These are phyloP conservation scores for Lactarius tabidus DNA, from an alignment of 768 basidiomycete species.

Conservation along the genomic window DNA sequence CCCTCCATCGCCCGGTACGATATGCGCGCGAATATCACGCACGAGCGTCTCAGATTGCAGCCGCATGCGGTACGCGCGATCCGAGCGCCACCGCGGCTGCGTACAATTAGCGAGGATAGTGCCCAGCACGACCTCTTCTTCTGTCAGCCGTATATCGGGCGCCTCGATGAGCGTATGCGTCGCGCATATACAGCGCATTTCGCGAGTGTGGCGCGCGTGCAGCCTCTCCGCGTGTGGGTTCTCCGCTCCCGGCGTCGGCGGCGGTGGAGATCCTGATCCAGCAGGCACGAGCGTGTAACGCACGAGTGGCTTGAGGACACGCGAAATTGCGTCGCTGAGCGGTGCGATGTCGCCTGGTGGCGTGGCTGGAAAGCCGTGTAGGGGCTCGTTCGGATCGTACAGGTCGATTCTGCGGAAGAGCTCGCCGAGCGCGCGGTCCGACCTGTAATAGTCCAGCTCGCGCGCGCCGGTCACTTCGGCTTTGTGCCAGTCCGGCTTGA, in stretches of 20 bases:
- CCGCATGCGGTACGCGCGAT: conserved; percentile 59
- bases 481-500: conserved; percentile 78
- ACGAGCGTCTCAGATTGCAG: conserved; percentile 55
- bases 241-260: background rate
- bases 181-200: conserved; percentile 63
- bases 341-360: background rate
- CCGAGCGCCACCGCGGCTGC: conserved; percentile 55
- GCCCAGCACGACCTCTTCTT: conserved; percentile 75
- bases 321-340: conserved; percentile 16
- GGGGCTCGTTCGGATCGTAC: conserved; percentile 35
- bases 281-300: background rate
- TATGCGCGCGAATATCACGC: conserved; percentile 42
- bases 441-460: conserved; percentile 65
- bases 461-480: conserved; percentile 39
- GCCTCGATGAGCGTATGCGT: conserved; percentile 61
- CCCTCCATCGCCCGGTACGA: conserved; percentile 18
- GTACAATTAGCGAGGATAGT: conserved; percentile 69
- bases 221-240: conserved; percentile 26
- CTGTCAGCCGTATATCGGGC: conserved; percentile 51
- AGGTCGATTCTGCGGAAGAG: conserved; percentile 62
- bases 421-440: conserved; percentile 63
- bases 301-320: conserved; percentile 14
- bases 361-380: background rate
- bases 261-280: background rate
- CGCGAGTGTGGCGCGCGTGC: conserved; percentile 54